Evolutionary conservation across 805 yeast genomes (phyloP), one percentile per base, ranked within the genome.

Genomic region (Ogataea sp.): DNA sequence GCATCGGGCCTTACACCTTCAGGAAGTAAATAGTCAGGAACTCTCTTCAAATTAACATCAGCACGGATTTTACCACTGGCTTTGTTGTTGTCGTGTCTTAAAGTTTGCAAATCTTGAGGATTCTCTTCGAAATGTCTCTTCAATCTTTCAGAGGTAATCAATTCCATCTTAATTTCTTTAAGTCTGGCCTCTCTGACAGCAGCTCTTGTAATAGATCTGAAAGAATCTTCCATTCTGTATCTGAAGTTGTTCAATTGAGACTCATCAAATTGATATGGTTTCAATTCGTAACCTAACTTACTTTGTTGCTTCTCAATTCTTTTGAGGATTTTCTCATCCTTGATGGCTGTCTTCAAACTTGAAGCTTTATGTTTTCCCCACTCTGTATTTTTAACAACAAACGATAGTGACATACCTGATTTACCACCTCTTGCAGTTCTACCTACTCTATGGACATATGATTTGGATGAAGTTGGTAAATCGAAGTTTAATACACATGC

Each of bases 361-460:
- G 97, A 87, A 23, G 80, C 75, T 58, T 80, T 87, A 63, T 93
- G 96, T 53, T 84, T 86, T 25, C 96, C 96, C 64, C 83, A 80
- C 53, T 85, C 89, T 45, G 80, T 83, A 26, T 68, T 64, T 21
- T 93, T 84, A 20, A 90, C 87, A 16, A 89, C 93, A 65, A 90
- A 93, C 15, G 97, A 88, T 40, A 93, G 70, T 0, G 97, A 84
- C 75, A 87, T 89, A 42, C 98, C 98, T 2, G 93, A 72, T 56
- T 86, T 88, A 39, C 96, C 96, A 7, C 96, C 97, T 64, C 98
- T 79, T 5, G 98, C 98, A 4, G 98, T 93, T 67, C 98, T 79
- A 38, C 98, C 98, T 28, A 93, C 76, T 57, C 98, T 75, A 61
- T 93, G 98, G 24, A 87, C 80, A 56, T 93, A 93, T 3, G 95